Evolutionary conservation across 1,139 yeast species (phyloP), one percentile per base, ranked within the genome.

Genomic region (Pichia sp.): DNA sequence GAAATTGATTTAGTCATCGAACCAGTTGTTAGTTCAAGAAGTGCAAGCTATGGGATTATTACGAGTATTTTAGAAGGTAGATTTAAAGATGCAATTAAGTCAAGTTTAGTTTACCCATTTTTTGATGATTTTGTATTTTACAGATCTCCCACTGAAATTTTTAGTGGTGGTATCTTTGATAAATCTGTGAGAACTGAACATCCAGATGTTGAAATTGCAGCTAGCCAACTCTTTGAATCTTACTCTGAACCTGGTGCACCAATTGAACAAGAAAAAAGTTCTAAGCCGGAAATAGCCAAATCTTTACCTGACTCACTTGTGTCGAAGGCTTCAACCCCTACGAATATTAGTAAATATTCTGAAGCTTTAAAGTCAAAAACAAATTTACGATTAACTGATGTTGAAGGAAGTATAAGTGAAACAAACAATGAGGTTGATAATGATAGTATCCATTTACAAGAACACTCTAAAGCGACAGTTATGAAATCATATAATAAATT

Each of bases 101-200:
- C 87, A 41, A 78, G 94, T 15, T 68, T 90, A 48, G 97, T 92
- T 0, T 66, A 78, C 40, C 98, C 97, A 1, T 81, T 74, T 59
- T 85, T 87, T 89, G 97, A 92, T 62, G 97, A 92, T 64, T 67
- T 88, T 40, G 79, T 82, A 0, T 85, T 87, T 59, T 85, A 74
- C 59, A 71, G 77, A 49, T 81, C 96, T 0, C 71, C 68, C 20
- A 60, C 58, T 5, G 95, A 87, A 53, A 65, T 86, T 15, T 92
- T 80, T 62, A 76, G 96, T 54, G 97, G 96, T 42, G 98, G 98
- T 16, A 81, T 92, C 25, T 92, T 97, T 97, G 87, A 83, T 51
- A 71, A 70, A 37, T 30, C 44, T 15, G 30, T 30, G 9, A 47
- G 50, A 42, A 18, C 27, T 5, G 7, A 24, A 9, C 11, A 30